Evolutionary conservation across 768 basidiomycete species (phyloP).

Genomic region (Lactarius sanguifluus): DNA sequence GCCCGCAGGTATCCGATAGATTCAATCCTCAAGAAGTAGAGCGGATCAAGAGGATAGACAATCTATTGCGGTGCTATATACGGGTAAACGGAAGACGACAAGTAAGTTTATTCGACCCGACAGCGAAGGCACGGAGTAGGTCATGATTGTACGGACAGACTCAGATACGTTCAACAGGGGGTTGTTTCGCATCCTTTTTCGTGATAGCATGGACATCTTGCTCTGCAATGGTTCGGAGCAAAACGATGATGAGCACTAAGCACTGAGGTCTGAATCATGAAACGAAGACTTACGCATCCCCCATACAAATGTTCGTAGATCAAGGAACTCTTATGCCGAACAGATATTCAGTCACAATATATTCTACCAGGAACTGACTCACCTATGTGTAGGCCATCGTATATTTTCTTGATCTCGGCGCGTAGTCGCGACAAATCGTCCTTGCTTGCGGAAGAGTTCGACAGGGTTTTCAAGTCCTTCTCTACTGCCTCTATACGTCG

Average conservation of each 20-base stretch:
- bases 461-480: conserved; percentile 79
- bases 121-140: not conserved
- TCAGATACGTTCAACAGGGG: conserved; percentile 23
- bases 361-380: conserved; percentile 32
- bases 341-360: conserved; percentile 12
- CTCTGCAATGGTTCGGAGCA: conserved; percentile 45
- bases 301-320: conserved; percentile 80
- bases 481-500: conserved; percentile 83
- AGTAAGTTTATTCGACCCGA: conserved; percentile 9
- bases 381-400: conserved; percentile 82
- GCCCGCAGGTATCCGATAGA: not conserved
- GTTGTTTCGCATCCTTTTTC: conserved; percentile 61
- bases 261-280: not conserved
- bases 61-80: not conserved
- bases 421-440: conserved; percentile 77
- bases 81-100: not conserved
- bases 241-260: not conserved
- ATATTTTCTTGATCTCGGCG: conserved; percentile 83
- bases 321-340: conserved; percentile 63
- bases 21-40: not conserved
- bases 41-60: not conserved
- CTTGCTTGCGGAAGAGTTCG: conserved; percentile 64
- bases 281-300: conserved; percentile 68
- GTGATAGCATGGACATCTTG: conserved; percentile 75
- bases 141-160: not conserved